phyloP scores from a whole-genome alignment of 1,284 basidiomycete species.

The Austroboletus olivaceoglutinosus region DNA sequence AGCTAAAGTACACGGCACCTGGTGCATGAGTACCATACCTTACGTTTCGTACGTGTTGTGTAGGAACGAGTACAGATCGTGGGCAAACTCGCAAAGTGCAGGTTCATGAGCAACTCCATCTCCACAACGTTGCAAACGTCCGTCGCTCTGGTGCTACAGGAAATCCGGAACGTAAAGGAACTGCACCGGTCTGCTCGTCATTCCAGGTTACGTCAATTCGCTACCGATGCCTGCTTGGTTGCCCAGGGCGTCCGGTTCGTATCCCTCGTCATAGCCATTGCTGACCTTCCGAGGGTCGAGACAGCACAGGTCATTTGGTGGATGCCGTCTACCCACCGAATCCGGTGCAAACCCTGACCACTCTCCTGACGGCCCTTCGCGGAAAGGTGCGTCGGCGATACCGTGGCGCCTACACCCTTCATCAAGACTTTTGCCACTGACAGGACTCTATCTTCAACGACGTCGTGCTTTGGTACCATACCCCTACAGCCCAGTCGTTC shows the following conservation, averaged over 20 bases:
- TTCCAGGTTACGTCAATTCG: constrained; percentile 18
- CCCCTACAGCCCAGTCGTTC: constrained; percentile 45
- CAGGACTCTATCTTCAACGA: constrained; percentile 32
- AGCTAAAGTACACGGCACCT: constrained; percentile 51
- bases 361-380: constrained; percentile 21
- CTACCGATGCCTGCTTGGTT: constrained; percentile 25
- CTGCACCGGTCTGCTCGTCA: constrained; percentile 7
- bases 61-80: no score
- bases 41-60: no score
- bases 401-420: no score
- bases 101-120: not conserved
- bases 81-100: no score
- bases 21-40: constrained; percentile 42
- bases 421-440: no score
- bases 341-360: constrained; percentile 15
- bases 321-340: constrained; percentile 23
- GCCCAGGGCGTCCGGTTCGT: constrained; percentile 30
- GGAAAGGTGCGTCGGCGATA: constrained; percentile 22
- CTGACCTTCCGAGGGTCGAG: not conserved
- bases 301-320: constrained; percentile 28
- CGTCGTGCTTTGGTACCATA: constrained; percentile 42
- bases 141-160: constrained; percentile 16
- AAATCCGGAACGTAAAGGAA: constrained; percentile 4
- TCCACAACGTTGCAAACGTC: constrained; percentile 15
- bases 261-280: not conserved